Percentiles rank a stretch among this genome's conserved stretches.
Evolutionary conservation across 768 basidiomycete species (phyloP).

Genomic region (Pholiota microspora): DNA sequence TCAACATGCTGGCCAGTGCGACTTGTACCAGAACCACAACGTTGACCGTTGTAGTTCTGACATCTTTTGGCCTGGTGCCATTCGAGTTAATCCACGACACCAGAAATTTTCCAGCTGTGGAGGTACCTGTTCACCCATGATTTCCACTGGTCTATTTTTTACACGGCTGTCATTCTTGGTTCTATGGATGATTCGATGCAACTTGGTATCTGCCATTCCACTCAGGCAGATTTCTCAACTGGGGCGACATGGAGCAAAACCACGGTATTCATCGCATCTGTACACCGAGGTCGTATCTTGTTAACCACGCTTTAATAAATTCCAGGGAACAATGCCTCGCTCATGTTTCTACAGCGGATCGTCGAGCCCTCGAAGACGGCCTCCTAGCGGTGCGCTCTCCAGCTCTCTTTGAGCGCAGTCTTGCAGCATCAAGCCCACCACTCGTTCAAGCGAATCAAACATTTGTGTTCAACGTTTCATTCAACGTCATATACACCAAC

Average conservation of each 20-base stretch:
- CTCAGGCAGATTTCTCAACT: not conserved
- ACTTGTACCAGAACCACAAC: not conserved
- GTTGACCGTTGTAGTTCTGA: not conserved
- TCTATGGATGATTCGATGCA: not conserved
- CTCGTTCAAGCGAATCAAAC: not conserved
- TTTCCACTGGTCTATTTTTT: no score
- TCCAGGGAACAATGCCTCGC: not conserved
- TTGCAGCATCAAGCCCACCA: not conserved
- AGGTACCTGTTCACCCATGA: no score
- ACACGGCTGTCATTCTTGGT: no score
- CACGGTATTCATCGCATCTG: not conserved
- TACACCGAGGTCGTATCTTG: no score
- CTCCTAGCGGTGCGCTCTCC: not conserved
- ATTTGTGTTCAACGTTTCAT: conserved; percentile 25
- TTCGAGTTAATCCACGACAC: not conserved
- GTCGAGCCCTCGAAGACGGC: not conserved
- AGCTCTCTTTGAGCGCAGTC: not conserved
- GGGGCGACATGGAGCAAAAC: not conserved
- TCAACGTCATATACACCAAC: conserved; percentile 28
- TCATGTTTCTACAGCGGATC: not conserved
- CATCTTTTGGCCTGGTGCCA: not conserved
- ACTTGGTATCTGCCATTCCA: not conserved
- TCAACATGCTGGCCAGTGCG: not conserved
- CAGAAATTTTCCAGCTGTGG: no score
- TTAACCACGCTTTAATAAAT: no score